Percentiles rank a stretch among this genome's conserved stretches.
Evolutionary conservation across 106 monocot species (phyloP).

Genomic region (Phalaenopsis equestris): DNA sequence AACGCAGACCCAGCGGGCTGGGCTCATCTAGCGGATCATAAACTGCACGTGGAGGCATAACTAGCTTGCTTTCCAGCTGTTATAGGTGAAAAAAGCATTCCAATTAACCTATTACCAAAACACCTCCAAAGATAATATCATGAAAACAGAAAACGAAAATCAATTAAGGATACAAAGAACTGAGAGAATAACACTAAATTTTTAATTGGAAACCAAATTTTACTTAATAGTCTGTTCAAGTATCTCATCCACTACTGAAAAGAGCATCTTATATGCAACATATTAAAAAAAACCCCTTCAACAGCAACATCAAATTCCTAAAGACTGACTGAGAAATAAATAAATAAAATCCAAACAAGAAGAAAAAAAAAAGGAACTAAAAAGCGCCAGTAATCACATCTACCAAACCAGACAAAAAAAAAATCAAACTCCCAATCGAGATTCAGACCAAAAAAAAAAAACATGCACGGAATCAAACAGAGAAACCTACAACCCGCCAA

Average conservation of each 20-base stretch:
- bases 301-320: background rate
- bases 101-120: background rate
- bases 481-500: background rate
- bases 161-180: too few relatives aligned
- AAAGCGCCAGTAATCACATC: background rate
- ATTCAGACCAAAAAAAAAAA: background rate
- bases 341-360: background rate
- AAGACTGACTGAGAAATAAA: background rate
- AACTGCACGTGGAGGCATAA: conserved; percentile 10
- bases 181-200: background rate
- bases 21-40: conserved; percentile 48
- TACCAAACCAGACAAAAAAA: background rate
- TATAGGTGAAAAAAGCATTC: background rate
- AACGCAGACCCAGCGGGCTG: conserved; percentile 60
- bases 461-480: background rate
- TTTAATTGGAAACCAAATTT: background rate
- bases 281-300: background rate
- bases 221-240: background rate
- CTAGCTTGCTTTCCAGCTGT: conserved; percentile 17
- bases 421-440: background rate
- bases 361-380: background rate
- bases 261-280: background rate
- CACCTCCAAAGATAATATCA: background rate
- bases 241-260: background rate
- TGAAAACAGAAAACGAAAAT: too few relatives aligned